Percentiles rank a stretch among this genome's conserved stretches.
These are phyloP conservation scores for Allantophomopsis cytisporea DNA, from an alignment of 2,329 filamentous ascomycete species.

Conservation along the genomic window DNA sequence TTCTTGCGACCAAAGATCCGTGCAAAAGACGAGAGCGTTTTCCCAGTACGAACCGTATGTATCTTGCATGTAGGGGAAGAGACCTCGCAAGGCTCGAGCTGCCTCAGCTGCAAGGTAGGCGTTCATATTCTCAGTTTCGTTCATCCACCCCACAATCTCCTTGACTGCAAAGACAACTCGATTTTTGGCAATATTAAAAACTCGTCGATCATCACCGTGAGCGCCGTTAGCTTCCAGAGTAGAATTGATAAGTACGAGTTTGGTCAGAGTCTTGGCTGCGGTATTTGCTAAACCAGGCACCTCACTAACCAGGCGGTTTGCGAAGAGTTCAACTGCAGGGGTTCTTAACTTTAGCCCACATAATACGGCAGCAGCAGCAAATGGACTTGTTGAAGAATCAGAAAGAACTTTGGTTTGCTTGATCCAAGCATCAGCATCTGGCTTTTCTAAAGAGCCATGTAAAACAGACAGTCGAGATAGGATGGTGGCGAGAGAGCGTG, in stretches of 20 bases:
- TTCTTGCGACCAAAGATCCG: conserved; percentile 35
- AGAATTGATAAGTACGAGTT: conserved; percentile 39
- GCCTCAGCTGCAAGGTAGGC: conserved; percentile 32
- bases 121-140: conserved; percentile 30
- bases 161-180: conserved; percentile 59
- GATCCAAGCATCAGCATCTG: too few relatives aligned
- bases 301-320: conserved; percentile 46
- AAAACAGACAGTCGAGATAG: conserved; percentile 30
- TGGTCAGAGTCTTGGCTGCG: conserved; percentile 29
- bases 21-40: conserved; percentile 43
- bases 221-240: conserved; percentile 32
- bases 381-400: conserved; percentile 20
- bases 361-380: conserved; percentile 35
- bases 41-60: conserved; percentile 88
- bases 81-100: conserved; percentile 39
- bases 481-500: conserved; percentile 35
- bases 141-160: conserved; percentile 61
- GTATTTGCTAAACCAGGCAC: conserved; percentile 33
- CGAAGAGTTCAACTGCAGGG: too few relatives aligned
- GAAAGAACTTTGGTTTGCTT: too few relatives aligned
- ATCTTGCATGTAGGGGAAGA: conserved; percentile 64
- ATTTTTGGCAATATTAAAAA: conserved; percentile 41
- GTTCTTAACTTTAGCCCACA: conserved; percentile 27
- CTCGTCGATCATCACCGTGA: conserved; percentile 21
- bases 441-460: conserved; percentile 20